Conservation (phyloP, 257 asterid species). For the Catharanthus roseus region DNA sequence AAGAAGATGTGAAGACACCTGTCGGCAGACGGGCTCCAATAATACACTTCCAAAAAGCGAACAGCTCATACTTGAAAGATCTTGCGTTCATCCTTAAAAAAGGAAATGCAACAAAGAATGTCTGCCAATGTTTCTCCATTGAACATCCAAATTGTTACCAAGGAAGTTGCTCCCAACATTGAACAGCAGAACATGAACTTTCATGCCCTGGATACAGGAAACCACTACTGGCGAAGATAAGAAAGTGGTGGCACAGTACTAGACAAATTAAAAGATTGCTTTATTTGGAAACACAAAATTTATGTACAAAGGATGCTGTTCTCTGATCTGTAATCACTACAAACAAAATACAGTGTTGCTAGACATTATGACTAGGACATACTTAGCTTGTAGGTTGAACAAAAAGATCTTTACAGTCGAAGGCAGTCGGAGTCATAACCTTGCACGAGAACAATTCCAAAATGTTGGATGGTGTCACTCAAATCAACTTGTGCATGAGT, state of each 20-base stretch:
- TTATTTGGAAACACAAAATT: constrained; percentile 51
- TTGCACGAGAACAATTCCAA: constrained; percentile 37
- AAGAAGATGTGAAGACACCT: constrained; percentile 2
- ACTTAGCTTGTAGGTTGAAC: constrained; percentile 39
- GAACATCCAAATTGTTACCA: constrained; percentile 14
- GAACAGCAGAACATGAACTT: constrained; percentile 1
- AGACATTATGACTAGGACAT: constrained; percentile 47
- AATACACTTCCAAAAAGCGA: constrained; percentile 7
- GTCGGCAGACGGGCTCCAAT: constrained; percentile 7
- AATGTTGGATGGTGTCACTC: constrained; percentile 32
- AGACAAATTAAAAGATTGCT: constrained; percentile 31
- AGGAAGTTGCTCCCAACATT: constrained; percentile 20
- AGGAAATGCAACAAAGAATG: not conserved
- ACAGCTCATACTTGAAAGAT: not conserved
- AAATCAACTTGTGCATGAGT: constrained; percentile 37
- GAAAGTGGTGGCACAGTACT: constrained; percentile 14
- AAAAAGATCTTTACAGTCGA: constrained; percentile 72
- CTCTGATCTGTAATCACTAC: constrained; percentile 64
- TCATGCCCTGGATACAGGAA: not conserved
- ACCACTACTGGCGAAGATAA: not conserved
- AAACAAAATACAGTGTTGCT: constrained; percentile 48
- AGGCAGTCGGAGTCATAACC: constrained; percentile 55
- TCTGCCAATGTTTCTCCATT: constrained; percentile 19
- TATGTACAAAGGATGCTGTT: constrained; percentile 68
- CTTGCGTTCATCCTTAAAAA: constrained; percentile 5